These are phyloP conservation scores for Neurospora sp. DNA, from an alignment of 495 filamentous ascomycete genomes.

Conservation along the genomic window DNA sequence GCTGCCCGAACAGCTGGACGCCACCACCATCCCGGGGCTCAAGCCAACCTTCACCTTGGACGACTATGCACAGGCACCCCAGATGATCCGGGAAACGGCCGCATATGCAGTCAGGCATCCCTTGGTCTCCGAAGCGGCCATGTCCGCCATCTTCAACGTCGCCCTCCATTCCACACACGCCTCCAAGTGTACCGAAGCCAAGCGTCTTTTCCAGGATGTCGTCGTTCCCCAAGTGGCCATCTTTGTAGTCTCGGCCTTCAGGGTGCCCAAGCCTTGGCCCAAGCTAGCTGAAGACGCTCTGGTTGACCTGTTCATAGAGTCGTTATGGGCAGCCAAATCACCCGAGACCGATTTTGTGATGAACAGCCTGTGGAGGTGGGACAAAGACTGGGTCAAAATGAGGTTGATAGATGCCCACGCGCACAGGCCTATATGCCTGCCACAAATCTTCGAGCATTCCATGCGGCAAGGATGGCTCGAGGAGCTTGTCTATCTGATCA, in stretches of 20 bases:
- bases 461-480: constrained; percentile 72
- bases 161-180: constrained; percentile 56
- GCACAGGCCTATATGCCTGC: constrained; percentile 62
- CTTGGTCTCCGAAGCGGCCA: constrained; percentile 77
- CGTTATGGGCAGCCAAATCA: constrained; percentile 30
- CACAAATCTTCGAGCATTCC: constrained; percentile 73
- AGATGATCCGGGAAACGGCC: constrained; percentile 58
- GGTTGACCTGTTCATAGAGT: constrained; percentile 41
- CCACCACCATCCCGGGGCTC: constrained; percentile 69
- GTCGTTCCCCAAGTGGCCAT: constrained; percentile 61
- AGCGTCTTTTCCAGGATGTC: constrained; percentile 54
- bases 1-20: constrained; percentile 63
- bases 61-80: constrained; percentile 64
- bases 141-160: constrained; percentile 70
- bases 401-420: constrained; percentile 72
- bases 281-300: constrained; percentile 44
- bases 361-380: constrained; percentile 78
- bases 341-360: constrained; percentile 71
- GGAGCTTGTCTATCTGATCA: constrained; percentile 61
- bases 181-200: constrained; percentile 55
- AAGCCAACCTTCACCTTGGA: constrained; percentile 66
- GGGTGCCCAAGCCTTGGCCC: constrained; percentile 47
- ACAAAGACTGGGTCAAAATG: constrained; percentile 69
- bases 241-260: constrained; percentile 70
- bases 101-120: constrained; percentile 72